Evolutionary conservation across 768 basidiomycete species (phyloP).

Genomic region (Suillus brevipes): DNA sequence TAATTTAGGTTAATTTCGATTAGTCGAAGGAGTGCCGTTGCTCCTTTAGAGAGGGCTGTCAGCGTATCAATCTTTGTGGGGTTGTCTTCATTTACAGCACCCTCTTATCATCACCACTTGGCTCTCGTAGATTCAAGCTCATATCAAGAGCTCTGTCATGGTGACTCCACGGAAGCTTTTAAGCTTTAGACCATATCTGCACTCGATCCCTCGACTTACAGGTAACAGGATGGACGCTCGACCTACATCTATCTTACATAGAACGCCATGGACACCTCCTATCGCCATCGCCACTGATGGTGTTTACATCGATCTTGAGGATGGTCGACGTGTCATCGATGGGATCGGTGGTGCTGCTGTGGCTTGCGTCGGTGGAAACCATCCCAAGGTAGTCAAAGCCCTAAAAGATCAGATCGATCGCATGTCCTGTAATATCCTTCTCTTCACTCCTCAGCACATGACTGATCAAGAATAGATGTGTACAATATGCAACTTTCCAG

Average conservation of each 20-base stretch:
- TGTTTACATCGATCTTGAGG: slow-evolving; percentile 68
- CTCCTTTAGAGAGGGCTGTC: neutral
- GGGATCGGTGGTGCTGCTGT: slow-evolving; percentile 88
- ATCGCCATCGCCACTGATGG: slow-evolving; percentile 67
- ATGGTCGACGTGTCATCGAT: slow-evolving; percentile 71
- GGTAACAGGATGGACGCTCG: neutral
- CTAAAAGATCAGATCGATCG: slow-evolving; percentile 81
- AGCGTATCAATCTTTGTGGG: neutral
- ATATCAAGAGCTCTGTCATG: too few relatives aligned
- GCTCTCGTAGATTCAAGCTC: neutral
- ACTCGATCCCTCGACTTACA: neutral
- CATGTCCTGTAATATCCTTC: slow-evolving; percentile 59
- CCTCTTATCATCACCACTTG: neutral
- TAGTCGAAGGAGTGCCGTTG: neutral
- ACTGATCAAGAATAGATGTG: slow-evolving; percentile 54
- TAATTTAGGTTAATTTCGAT: neutral
- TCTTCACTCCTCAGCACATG: neutral
- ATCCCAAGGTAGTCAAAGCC: slow-evolving; percentile 70
- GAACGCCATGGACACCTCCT: slow-evolving; percentile 75
- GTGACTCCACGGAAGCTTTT: too few relatives aligned
- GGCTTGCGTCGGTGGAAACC: slow-evolving; percentile 70
- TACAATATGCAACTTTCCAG: slow-evolving; percentile 87
- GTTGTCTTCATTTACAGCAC: neutral
- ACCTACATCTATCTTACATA: slow-evolving; percentile 53
- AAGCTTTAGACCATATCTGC: neutral